Evolutionary conservation across 345 rosid genomes (phyloP).

Genomic region (Bruguiera parviflora): DNA sequence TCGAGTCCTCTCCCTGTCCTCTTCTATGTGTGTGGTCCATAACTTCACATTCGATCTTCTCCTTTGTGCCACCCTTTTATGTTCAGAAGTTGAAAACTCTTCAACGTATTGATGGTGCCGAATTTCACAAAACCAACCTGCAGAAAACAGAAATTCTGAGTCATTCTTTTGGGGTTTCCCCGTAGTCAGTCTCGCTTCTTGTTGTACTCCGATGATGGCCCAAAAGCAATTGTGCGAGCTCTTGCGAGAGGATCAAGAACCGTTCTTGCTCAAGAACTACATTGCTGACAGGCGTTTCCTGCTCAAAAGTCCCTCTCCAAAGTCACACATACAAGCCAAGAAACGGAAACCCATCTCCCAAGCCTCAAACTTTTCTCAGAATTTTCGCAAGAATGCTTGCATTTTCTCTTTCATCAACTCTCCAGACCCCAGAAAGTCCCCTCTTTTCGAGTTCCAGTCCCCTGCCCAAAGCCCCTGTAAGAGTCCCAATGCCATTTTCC

Average conservation of each 20-base stretch:
- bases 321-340: constrained; percentile 45
- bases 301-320: constrained; percentile 28
- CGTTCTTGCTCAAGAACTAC: constrained; percentile 66
- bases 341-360: constrained; percentile 55
- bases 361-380: constrained; percentile 40
- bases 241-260: constrained; percentile 83
- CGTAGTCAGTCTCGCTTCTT: background rate
- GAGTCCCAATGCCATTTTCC: constrained; percentile 49
- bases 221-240: constrained; percentile 66
- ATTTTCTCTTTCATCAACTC: constrained; percentile 58
- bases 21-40: constrained; percentile 24
- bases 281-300: constrained; percentile 54
- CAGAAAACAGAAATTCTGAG: background rate
- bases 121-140: constrained; percentile 16
- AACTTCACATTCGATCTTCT: constrained; percentile 13
- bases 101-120: constrained; percentile 41
- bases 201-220: constrained; percentile 33
- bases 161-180: background rate
- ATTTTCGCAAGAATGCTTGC: constrained; percentile 64
- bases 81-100: constrained; percentile 47
- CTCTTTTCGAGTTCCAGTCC: constrained; percentile 59
- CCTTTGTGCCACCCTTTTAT: constrained; percentile 15
- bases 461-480: constrained; percentile 44
- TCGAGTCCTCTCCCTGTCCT: constrained; percentile 5
- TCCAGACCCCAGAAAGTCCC: constrained; percentile 64